Base-by-base conservation (phyloP, 2,329 filamentous ascomycete genomes). In the Colletotrichum simmondsii region DNA sequence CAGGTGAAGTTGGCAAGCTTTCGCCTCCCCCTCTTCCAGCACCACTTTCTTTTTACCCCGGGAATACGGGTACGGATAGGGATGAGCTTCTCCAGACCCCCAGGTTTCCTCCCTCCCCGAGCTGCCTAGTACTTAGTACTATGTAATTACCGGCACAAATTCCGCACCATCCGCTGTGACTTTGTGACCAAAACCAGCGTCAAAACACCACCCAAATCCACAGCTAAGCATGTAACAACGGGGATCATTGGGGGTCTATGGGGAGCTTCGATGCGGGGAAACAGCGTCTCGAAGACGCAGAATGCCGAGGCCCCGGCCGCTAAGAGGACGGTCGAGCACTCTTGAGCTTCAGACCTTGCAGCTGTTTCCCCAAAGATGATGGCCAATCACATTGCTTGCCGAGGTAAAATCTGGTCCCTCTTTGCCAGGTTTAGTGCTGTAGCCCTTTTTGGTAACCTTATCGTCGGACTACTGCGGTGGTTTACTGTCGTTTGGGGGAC, bases 61-160 rank as follows among this genome's bases (percentile, higher is more conserved):
- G 54, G 42, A 26, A 37, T 32, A 19, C 59, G 28, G 35, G 16
- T 49, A 49, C 35, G 28, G 35, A 42, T 49, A 11, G 42, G 46
- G 64, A 68, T 32, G 72, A 74, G 69, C 69, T 73, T 72, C 72
- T 69, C 72, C 72, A n/a, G n/a, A n/a, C n/a, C n/a, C n/a, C n/a
- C n/a, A 74, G 69, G 56, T 69, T 72, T 72, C 46, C 28, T 65
- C 64, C 26, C 54, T 37, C 53, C 54, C 26, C 14, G 37, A 42
- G 37, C 37, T 42, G 16, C 35, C 35, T 37, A 32, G 30, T 32
- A 32, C 30, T 32, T 32, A 32, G 30, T 32, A 32, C 30, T 32
- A 32, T 32, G 30, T 32, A 8, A 60, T 16, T 49, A 49, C 42
- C 60, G 54, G 53, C 54, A 54, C 70, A 46, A 30, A 72, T 72